A percentile compares a stretch with the other conserved stretches of the same genome.
phyloP scores from a whole-genome alignment of 2,329 filamentous ascomycete species.

The Claviceps monticola region DNA sequence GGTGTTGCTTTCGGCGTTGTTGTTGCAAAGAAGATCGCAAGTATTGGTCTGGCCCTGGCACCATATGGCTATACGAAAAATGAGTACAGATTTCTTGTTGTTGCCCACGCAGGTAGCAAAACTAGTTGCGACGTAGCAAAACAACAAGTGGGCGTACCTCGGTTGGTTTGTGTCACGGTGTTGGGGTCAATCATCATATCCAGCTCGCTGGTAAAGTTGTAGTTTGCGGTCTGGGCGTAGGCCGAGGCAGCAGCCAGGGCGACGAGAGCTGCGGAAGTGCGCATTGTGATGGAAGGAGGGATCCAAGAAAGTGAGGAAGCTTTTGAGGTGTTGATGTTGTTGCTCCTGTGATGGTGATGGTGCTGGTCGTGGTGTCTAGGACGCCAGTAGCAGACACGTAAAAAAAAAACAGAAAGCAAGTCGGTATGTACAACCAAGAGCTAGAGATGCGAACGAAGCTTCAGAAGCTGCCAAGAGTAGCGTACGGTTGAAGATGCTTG shows the following conservation, averaged over 20 bases:
- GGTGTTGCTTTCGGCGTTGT: slow-evolving; percentile 23
- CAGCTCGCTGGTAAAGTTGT: slow-evolving; percentile 29
- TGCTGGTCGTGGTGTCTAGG: background rate
- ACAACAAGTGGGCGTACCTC: slow-evolving; percentile 22
- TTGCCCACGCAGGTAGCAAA: background rate
- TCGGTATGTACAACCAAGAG: background rate
- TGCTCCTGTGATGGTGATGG: background rate
- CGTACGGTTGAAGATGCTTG: slow-evolving; percentile 4
- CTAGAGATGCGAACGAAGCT: slow-evolving; percentile 5
- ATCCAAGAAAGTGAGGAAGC: background rate
- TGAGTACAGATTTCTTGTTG: background rate
- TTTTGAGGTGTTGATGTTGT: background rate
- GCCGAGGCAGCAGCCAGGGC: slow-evolving; percentile 32
- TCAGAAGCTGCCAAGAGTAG: slow-evolving; percentile 4
- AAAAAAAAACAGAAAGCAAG: slow-evolving; percentile 1
- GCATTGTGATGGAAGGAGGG: slow-evolving; percentile 20
- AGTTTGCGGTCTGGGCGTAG: slow-evolving; percentile 16
- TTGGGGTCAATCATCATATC: slow-evolving; percentile 28
- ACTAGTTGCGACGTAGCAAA: background rate
- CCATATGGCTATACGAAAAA: slow-evolving; percentile 29
- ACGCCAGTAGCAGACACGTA: background rate
- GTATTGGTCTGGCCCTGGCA: slow-evolving; percentile 37
- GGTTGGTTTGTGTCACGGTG: slow-evolving; percentile 17
- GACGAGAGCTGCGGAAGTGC: slow-evolving; percentile 24
- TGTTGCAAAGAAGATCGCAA: slow-evolving; percentile 34